A percentile compares a stretch with the other conserved stretches of the same genome.
Evolutionary conservation across 1,284 basidiomycete species (phyloP).

Genomic region (Thelephora terrestris): DNA sequence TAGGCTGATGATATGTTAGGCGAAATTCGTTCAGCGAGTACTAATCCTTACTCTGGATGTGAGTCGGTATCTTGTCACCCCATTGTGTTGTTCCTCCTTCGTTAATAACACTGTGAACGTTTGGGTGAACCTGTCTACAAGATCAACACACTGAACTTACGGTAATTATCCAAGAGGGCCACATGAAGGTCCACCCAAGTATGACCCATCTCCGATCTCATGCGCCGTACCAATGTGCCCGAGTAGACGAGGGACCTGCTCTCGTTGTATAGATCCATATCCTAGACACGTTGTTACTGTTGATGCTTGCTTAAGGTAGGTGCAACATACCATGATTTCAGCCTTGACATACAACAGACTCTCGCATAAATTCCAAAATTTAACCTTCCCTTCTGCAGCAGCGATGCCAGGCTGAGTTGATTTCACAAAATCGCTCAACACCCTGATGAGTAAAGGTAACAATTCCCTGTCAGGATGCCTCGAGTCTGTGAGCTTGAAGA

Average conservation of each 20-base stretch:
- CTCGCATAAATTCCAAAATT: conserved; percentile 70
- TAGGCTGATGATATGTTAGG: conserved; percentile 37
- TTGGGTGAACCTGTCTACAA: conserved; percentile 3
- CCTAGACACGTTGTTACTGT: conserved; percentile 30
- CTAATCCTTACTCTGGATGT: conserved; percentile 48
- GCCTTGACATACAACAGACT: conserved; percentile 62
- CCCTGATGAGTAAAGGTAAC: conserved; percentile 52
- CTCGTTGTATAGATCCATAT: conserved; percentile 69
- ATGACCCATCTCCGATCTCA: conserved; percentile 47
- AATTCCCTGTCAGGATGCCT: conserved; percentile 61
- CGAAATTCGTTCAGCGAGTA: neutral
- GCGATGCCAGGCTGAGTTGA: conserved; percentile 78
- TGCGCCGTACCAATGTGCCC: conserved; percentile 43
- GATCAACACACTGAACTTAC: conserved; percentile 28
- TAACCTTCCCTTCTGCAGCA: conserved; percentile 75
- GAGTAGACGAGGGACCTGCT: conserved; percentile 59
- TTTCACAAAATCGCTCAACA: conserved; percentile 60
- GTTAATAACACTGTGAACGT: conserved; percentile 45
- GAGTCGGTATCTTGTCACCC: conserved; percentile 39
- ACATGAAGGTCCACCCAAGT: conserved; percentile 58
- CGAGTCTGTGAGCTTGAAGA: conserved; percentile 50
- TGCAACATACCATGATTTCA: conserved; percentile 59
- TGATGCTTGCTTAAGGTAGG: conserved; percentile 3
- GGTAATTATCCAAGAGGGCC: conserved; percentile 69
- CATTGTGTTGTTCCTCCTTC: conserved; percentile 43